Conservation (phyloP, 495 filamentous ascomycete species). For the Mytilinidion resinicola region DNA sequence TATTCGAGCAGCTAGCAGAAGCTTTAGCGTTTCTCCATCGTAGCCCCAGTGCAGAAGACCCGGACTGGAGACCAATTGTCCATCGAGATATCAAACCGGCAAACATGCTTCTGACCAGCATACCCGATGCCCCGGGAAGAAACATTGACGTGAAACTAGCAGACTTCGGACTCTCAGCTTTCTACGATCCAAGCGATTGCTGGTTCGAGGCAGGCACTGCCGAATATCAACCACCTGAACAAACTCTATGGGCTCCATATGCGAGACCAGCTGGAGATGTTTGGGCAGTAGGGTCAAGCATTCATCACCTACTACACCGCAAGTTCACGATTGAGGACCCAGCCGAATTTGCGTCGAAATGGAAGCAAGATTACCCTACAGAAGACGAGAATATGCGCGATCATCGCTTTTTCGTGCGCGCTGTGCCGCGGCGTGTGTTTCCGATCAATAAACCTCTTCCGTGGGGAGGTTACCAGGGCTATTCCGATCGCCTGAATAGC, state of each 20-base stretch:
- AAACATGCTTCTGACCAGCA: not conserved
- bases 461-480: too few species aligned
- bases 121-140: not conserved
- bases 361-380: not conserved
- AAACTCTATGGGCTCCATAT: not conserved
- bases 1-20: slow-evolving; percentile 6
- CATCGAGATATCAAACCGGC: not conserved
- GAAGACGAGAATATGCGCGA: too few species aligned
- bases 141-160: not conserved
- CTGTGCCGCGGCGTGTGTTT: too few species aligned
- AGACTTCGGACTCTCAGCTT: not conserved
- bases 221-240: slow-evolving; percentile 12
- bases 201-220: slow-evolving; percentile 4
- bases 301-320: slow-evolving; percentile 10
- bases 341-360: not conserved
- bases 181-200: not conserved
- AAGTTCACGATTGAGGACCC: not conserved
- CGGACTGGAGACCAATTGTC: not conserved
- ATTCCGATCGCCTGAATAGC: too few species aligned
- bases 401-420: too few species aligned
- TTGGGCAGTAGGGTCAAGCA: slow-evolving; percentile 13
- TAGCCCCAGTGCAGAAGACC: not conserved
- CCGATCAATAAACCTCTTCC: too few species aligned
- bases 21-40: slow-evolving; percentile 15
- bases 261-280: slow-evolving; percentile 12